phyloP scores from a whole-genome alignment of 129 eudicot genomes.

The Lactuca saligna region DNA sequence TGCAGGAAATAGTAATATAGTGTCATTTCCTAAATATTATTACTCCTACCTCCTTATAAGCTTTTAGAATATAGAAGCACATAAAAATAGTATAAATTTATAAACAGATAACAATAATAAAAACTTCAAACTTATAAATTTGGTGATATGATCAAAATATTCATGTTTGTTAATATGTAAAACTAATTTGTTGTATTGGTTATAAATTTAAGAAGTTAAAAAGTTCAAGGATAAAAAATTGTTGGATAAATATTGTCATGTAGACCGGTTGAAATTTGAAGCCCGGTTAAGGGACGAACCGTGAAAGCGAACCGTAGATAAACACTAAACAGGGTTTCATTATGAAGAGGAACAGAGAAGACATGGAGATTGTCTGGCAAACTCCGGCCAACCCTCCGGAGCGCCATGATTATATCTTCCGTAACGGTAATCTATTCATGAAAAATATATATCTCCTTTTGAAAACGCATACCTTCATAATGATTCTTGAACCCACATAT shows the following conservation, averaged over 20 bases:
- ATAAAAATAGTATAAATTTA: too few relatives aligned
- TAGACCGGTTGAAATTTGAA: background rate
- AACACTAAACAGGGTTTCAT: background rate
- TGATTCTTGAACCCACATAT: background rate
- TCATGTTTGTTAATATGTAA: too few relatives aligned
- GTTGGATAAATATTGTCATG: background rate
- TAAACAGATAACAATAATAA: too few relatives aligned
- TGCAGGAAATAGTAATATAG: too few relatives aligned
- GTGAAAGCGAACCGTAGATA: background rate
- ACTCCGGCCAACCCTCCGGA: constrained; percentile 94
- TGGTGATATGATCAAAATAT: too few relatives aligned
- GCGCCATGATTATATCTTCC: constrained; percentile 75
- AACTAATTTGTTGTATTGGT: too few relatives aligned
- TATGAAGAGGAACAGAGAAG: constrained; percentile 69
- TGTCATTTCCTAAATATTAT: too few relatives aligned
- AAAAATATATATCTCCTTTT: background rate
- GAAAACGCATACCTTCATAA: background rate
- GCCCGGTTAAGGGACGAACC: background rate
- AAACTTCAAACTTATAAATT: too few relatives aligned
- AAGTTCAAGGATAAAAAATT: too few relatives aligned
- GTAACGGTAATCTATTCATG: constrained; percentile 49
- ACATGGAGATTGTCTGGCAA: constrained; percentile 92
- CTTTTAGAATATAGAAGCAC: too few relatives aligned
- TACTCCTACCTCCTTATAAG: too few relatives aligned
- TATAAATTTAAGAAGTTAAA: too few relatives aligned